Conservation (phyloP, 2,329 filamentous ascomycete genomes). For the Sporothrix protearum region DNA sequence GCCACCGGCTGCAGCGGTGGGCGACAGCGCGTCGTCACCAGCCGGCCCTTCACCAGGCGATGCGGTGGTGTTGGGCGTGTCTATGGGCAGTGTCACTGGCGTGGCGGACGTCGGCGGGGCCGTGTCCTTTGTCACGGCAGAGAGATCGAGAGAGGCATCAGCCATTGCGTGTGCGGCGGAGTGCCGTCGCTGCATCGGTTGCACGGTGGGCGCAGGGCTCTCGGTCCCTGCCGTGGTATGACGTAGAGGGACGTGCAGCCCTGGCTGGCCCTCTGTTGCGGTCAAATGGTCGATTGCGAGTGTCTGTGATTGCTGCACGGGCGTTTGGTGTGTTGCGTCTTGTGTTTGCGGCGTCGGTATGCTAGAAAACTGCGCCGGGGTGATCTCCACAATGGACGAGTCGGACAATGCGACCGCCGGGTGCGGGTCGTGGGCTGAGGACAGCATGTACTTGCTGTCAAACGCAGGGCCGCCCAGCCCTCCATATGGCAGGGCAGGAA, state of each 20-base stretch:
- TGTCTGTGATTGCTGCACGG: background rate
- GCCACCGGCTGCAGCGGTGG: background rate
- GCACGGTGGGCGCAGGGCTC: background rate
- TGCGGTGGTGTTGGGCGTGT: conserved; percentile 15
- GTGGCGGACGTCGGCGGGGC: background rate
- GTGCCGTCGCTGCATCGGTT: background rate
- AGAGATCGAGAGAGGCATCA: background rate
- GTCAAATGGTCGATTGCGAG: background rate
- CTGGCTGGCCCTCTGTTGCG: background rate
- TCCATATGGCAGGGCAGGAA: background rate
- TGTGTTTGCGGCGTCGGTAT: background rate
- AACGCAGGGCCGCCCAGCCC: background rate
- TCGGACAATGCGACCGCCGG: background rate
- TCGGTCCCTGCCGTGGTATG: background rate
- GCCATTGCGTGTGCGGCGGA: background rate
- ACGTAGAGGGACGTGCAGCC: background rate
- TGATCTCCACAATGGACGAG: conserved; percentile 26
- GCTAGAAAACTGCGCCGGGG: conserved; percentile 21
- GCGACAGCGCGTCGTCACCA: background rate
- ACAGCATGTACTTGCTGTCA: background rate
- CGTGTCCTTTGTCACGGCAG: conserved; percentile 4
- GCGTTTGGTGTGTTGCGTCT: background rate
- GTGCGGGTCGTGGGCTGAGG: background rate
- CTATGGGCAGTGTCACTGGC: background rate
- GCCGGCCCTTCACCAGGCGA: background rate